Percentiles rank a stretch among this genome's conserved stretches.
phyloP scores from a whole-genome alignment of 83 land plant genomes.

The Isoetes engelmannii region DNA sequence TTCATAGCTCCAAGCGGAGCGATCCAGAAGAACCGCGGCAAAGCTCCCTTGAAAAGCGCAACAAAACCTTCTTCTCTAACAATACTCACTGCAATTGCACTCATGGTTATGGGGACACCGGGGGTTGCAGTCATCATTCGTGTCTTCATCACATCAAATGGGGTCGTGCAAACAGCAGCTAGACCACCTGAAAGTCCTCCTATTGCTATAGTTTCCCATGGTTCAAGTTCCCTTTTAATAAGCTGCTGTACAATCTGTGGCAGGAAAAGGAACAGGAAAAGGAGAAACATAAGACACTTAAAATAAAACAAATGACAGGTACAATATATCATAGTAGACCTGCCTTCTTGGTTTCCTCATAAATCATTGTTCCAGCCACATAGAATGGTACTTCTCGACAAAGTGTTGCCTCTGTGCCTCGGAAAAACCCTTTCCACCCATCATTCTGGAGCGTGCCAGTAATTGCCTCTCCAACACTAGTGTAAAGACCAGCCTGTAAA shows the following conservation, averaged over 20 bases:
- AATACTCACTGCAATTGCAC: constrained; percentile 62
- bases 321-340: background rate
- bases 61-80: constrained; percentile 81
- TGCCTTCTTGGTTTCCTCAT: constrained; percentile 92
- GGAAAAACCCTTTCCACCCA: constrained; percentile 81
- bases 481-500: constrained; percentile 81
- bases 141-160: constrained; percentile 98
- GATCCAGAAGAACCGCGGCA: constrained; percentile 97
- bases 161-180: constrained; percentile 86
- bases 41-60: constrained; percentile 90
- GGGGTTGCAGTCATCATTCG: constrained; percentile 86
- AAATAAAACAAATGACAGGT: background rate
- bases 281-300: background rate
- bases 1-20: constrained; percentile 99
- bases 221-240: constrained; percentile 67
- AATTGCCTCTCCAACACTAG: constrained; percentile 87
- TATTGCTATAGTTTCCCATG: constrained; percentile 79
- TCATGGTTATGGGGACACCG: constrained; percentile 59
- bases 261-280: background rate
- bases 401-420: constrained; percentile 87
- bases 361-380: constrained; percentile 88
- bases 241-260: constrained; percentile 62
- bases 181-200: constrained; percentile 94
- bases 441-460: constrained; percentile 77
- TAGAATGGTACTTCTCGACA: constrained; percentile 94